Evolutionary conservation across 2,329 filamentous ascomycete species (phyloP).

Genomic region (Sporothrix brasiliensis): DNA sequence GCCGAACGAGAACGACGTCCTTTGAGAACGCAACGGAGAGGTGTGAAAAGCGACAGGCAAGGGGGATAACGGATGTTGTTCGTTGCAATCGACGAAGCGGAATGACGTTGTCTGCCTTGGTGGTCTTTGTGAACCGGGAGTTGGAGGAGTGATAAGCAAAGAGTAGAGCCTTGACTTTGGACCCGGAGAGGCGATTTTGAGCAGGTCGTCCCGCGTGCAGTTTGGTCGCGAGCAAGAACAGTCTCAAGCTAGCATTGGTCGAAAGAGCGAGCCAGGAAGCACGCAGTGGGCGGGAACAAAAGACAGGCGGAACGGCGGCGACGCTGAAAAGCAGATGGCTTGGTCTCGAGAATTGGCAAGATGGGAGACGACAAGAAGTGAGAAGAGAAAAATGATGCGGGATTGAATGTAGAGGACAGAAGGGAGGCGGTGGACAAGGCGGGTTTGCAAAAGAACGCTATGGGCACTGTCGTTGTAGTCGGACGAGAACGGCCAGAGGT

Average conservation of each 20-base stretch:
- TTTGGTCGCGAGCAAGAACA: background rate
- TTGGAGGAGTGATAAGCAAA: background rate
- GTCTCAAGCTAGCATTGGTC: constrained; percentile 8
- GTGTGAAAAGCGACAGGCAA: background rate
- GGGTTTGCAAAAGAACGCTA: constrained; percentile 4
- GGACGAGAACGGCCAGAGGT: constrained; percentile 17
- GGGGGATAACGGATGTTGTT: background rate
- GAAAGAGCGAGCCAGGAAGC: background rate
- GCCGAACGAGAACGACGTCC: background rate
- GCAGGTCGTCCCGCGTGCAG: background rate
- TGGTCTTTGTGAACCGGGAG: background rate
- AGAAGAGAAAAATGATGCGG: background rate
- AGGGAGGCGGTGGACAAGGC: constrained; percentile 16
- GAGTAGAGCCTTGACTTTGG: background rate
- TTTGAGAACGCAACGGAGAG: background rate
- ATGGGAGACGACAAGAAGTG: background rate
- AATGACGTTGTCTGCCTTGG: background rate
- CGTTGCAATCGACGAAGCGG: constrained; percentile 6
- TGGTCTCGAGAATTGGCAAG: background rate
- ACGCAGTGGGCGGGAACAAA: background rate
- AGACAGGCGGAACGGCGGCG: background rate
- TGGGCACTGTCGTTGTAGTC: background rate
- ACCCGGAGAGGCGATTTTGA: background rate
- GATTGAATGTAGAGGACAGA: background rate
- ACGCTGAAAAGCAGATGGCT: background rate